Conservation (phyloP, 73 alveolate genomes). For the Paramecium pentaurelia region DNA sequence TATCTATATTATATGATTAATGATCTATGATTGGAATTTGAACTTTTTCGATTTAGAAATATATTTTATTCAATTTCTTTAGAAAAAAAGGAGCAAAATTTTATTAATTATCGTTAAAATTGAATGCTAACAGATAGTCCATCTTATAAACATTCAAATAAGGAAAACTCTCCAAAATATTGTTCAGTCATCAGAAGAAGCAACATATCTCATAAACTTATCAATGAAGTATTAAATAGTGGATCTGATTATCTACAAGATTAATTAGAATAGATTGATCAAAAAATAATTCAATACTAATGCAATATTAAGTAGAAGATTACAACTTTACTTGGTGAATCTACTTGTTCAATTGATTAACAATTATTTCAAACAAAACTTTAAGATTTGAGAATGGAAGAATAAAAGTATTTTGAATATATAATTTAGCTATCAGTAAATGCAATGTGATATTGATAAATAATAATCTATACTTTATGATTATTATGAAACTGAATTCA, state of each 20-base stretch:
- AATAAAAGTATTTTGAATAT: not conserved
- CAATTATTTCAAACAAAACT: not conserved
- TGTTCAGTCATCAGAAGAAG: not conserved
- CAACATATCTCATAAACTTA: not conserved
- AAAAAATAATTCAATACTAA: not conserved
- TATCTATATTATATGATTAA: not conserved
- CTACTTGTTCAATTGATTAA: not conserved
- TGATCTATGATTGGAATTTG: not conserved
- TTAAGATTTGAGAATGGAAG: not conserved
- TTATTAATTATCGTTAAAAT: slow-evolving; percentile 3
- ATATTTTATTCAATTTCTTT: not conserved
- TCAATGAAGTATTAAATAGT: not conserved
- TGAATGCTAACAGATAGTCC: not conserved
- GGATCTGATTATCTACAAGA: slow-evolving; percentile 3
- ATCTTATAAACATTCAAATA: not conserved
- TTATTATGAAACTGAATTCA: slow-evolving; percentile 1
- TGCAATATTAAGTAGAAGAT: not conserved
- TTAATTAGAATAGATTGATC: not conserved
- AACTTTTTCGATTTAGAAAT: not conserved
- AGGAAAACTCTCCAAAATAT: not conserved
- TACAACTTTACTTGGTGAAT: not conserved
- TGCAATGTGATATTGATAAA: slow-evolving; percentile 20
- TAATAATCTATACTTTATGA: not conserved
- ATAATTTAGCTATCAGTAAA: not conserved
- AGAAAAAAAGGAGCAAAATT: not conserved